Percentiles rank a stretch among this genome's conserved stretches.
Evolutionary conservation across 768 basidiomycete genomes (phyloP).

Genomic region (Lepiota brunneoincarnata): DNA sequence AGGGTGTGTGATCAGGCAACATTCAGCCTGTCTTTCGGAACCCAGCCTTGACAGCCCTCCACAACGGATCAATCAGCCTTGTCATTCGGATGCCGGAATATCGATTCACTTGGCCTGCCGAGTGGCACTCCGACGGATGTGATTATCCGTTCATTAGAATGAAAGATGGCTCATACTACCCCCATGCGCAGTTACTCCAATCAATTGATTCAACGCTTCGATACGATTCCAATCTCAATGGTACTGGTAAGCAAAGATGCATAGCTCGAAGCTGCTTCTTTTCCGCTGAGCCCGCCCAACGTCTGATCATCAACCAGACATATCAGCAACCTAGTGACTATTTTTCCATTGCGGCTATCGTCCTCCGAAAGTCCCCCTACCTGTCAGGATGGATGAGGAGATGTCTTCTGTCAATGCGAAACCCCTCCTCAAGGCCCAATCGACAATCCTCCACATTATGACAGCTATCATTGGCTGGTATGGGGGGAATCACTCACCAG

Average conservation of each 20-base stretch:
- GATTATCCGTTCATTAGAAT: too few relatives aligned
- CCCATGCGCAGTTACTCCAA: too few relatives aligned
- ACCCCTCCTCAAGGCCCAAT: not conserved
- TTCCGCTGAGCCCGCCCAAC: too few relatives aligned
- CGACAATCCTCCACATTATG: not conserved
- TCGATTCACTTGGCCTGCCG: not conserved
- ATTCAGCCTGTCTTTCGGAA: not conserved
- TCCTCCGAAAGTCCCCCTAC: too few relatives aligned
- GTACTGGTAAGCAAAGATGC: too few relatives aligned
- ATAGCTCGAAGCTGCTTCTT: too few relatives aligned
- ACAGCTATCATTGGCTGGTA: not conserved
- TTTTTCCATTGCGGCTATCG: too few relatives aligned
- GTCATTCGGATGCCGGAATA: not conserved
- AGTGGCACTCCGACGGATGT: not conserved
- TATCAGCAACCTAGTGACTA: too few relatives aligned
- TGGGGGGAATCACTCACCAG: not conserved
- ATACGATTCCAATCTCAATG: too few relatives aligned
- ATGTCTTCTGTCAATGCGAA: not conserved
- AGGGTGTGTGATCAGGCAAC: not conserved
- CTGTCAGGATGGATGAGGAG: not conserved
- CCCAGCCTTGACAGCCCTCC: not conserved
- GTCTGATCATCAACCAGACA: too few relatives aligned
- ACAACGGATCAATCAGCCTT: conserved; percentile 5
- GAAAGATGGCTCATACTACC: too few relatives aligned
- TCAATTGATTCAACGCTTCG: too few relatives aligned